phyloP scores from a whole-genome alignment of 2,329 filamentous ascomycete species.

The Alternaria longipes region DNA sequence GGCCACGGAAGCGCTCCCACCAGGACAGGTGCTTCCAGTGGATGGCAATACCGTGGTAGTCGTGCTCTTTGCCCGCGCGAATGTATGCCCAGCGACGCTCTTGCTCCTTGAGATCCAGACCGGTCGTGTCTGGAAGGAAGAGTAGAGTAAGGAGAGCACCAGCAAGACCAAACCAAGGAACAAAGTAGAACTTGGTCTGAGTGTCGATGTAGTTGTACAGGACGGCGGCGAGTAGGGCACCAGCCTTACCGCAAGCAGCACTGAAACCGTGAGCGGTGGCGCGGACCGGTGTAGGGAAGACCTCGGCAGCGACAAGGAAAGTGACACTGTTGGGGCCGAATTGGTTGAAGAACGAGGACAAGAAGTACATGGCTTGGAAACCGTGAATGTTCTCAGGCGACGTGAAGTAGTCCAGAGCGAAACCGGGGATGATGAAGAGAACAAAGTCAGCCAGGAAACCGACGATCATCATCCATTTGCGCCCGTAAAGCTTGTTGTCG shows the following conservation, averaged over 20 bases:
- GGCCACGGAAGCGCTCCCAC: conserved; percentile 83
- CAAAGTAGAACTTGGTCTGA: conserved; percentile 86
- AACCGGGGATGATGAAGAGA: conserved; percentile 90
- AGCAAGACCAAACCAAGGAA: conserved; percentile 92
- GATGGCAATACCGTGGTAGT: conserved; percentile 94
- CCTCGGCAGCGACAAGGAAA: conserved; percentile 94
- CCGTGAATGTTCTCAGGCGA: conserved; percentile 73
- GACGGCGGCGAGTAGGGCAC: conserved; percentile 85
- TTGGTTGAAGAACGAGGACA: conserved; percentile 99
- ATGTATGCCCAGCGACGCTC: conserved; percentile 93
- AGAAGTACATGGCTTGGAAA: conserved; percentile 99
- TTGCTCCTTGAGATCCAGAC: conserved; percentile 95
- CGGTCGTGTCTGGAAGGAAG: conserved; percentile 96
- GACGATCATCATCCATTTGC: conserved; percentile 95
- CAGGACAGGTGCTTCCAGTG: conserved; percentile 87
- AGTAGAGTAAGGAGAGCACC: conserved; percentile 84
- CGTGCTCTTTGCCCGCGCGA: conserved; percentile 75
- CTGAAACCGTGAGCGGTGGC: conserved; percentile 94
- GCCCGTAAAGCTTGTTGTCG: conserved; percentile 95
- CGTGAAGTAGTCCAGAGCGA: conserved; percentile 87
- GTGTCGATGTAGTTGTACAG: conserved; percentile 94
- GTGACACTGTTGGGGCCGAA: conserved; percentile 97
- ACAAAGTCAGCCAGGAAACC: conserved; percentile 94
- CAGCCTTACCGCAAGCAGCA: conserved; percentile 88
- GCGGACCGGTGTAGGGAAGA: conserved; percentile 93